Evolutionary conservation across 352 stramenopile species (phyloP), one percentile per base, ranked within the genome.

Genomic region (Pelagophyceae sp.): DNA sequence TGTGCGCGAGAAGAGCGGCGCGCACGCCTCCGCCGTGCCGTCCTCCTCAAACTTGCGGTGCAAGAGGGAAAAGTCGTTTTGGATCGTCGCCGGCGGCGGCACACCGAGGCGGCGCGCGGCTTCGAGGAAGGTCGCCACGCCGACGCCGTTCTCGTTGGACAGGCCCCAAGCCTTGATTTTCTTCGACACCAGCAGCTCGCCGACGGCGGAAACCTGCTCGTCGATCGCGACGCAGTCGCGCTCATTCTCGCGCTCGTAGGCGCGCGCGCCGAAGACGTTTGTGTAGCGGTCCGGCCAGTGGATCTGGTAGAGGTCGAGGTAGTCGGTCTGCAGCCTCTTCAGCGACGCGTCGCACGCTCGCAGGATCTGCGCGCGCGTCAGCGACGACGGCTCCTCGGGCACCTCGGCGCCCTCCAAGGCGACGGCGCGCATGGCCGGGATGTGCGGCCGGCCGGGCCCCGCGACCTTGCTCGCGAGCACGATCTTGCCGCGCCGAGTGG

Each of bases 91-190:
- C 17, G 80, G 65, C 35, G 75, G 71, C 0, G 67, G 40, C 38
- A 83, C 81, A 27, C 77, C 77, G 5, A 81, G 51, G 71, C 79
- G 38, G 29, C 80, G 72, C 38, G 58, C 76, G 1, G 80, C 77
- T 15, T 75, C 80, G 37, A 81, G 64, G 74, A 80, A 85, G 72
- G 77, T 58, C n/a, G 64, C 80, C 11, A 90, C 84, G 54, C 85
- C 85, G 35, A 84, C 88, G 32, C 83, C 82, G 5, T 79, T 84
- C 64, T 89, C 85, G 72, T 90, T 90, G 25, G 82, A 88, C 72
- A 88, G 75, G 31, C 85, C 85, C 51, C 88, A 85, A 77, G 85
- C 78, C 5, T 82, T 81, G 37, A 88, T 79, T 75, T 89, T 89
- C 25, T 83, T 83, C 29, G 80, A 72, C 71, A 87, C 84, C 2